A percentile compares a stretch with the other conserved stretches of the same genome.
Evolutionary conservation across 2,329 filamentous ascomycete species (phyloP).

Genomic region (Epichloe baconii): DNA sequence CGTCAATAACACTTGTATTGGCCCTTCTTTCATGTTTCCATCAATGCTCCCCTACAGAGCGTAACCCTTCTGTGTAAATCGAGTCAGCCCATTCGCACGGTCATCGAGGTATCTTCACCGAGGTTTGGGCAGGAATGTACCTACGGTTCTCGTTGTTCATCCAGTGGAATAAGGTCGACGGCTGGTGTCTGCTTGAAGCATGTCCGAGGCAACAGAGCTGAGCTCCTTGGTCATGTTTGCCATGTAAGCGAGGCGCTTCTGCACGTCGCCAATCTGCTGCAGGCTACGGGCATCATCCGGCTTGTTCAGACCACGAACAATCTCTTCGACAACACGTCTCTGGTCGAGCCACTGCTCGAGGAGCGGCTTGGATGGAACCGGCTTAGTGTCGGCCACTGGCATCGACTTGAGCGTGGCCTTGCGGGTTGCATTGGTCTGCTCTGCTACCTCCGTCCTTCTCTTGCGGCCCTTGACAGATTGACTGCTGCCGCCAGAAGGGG

Average conservation of each 20-base stretch:
- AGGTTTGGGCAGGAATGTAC: not conserved
- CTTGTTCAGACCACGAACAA: constrained; percentile 36
- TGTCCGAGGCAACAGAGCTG: not conserved
- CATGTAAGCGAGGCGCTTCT: constrained; percentile 38
- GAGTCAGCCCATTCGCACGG: not conserved
- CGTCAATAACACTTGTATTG: not conserved
- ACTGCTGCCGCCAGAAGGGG: constrained; percentile 20
- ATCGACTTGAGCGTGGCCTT: constrained; percentile 34
- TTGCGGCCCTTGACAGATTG: constrained; percentile 38
- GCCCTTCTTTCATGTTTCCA: not conserved
- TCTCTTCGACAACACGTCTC: constrained; percentile 48
- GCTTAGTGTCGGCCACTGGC: constrained; percentile 20
- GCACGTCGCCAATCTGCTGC: constrained; percentile 38
- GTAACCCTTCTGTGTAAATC: not conserved
- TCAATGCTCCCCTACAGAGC: not conserved
- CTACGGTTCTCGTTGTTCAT: constrained; percentile 1
- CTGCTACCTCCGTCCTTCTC: constrained; percentile 41
- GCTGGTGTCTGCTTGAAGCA: not conserved
- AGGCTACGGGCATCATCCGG: constrained; percentile 40
- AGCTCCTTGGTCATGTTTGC: constrained; percentile 28
- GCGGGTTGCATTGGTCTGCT: constrained; percentile 28
- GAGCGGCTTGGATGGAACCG: constrained; percentile 25
- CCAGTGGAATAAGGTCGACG: constrained; percentile 3
- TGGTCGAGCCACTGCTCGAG: constrained; percentile 47
- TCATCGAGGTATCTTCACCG: not conserved